Conservation (phyloP, 176 grass and related monocot species). For the Tillandsia fasciculata region DNA sequence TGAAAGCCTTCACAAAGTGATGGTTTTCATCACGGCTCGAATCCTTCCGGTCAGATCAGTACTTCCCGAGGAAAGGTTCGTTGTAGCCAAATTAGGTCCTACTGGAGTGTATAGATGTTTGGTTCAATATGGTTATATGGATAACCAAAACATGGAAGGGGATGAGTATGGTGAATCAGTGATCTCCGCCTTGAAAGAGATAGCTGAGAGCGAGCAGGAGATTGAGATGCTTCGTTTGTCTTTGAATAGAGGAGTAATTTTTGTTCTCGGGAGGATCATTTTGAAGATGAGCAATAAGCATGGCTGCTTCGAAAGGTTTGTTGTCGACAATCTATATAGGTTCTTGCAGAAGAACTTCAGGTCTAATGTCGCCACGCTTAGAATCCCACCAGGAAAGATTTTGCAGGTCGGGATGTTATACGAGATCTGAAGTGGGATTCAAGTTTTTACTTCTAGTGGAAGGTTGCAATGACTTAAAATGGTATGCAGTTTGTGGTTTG, state of each 20-base stretch:
- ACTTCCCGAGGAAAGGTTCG: constrained; percentile 56
- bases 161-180: constrained; percentile 49
- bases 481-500: not conserved
- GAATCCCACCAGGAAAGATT: constrained; percentile 46
- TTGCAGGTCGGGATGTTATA: constrained; percentile 69
- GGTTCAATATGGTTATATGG: constrained; percentile 80
- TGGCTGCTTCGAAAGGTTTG: constrained; percentile 32
- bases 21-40: constrained; percentile 66
- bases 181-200: constrained; percentile 47
- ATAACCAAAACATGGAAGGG: constrained; percentile 49
- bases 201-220: constrained; percentile 32
- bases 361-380: constrained; percentile 49
- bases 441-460: not conserved
- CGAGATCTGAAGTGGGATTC: constrained; percentile 40
- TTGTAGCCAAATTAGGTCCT: constrained; percentile 53
- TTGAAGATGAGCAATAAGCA: constrained; percentile 32
- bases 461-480: not conserved
- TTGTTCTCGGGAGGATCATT: constrained; percentile 63
- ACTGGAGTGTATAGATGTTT: constrained; percentile 62
- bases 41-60: constrained; percentile 45
- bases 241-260: constrained; percentile 42
- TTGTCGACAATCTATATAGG: constrained; percentile 49
- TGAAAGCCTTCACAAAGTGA: constrained; percentile 42
- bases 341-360: constrained; percentile 87
- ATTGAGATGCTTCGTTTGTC: constrained; percentile 28